phyloP scores from a whole-genome alignment of 768 basidiomycete genomes.

The Lactifluus pinguis region DNA sequence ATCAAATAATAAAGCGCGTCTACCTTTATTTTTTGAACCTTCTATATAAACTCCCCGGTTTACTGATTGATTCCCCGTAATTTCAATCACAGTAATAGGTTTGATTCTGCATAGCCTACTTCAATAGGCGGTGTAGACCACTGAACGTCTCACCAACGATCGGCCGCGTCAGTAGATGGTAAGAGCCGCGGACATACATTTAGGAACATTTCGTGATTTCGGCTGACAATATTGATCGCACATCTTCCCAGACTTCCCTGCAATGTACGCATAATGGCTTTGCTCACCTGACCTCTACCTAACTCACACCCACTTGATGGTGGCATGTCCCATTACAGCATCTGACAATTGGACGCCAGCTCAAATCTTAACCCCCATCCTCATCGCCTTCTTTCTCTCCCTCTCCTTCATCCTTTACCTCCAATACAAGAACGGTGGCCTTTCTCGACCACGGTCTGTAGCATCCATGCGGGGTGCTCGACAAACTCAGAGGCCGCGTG shows the following conservation, averaged over 20 bases:
- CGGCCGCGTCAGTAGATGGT: background rate
- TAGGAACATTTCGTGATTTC: constrained; percentile 4
- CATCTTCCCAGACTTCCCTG: background rate
- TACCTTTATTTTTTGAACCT: background rate
- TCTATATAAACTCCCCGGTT: background rate
- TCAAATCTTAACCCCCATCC: constrained; percentile 13
- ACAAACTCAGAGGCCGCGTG: background rate
- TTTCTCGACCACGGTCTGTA: background rate
- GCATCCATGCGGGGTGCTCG: constrained; percentile 4
- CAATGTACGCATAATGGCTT: constrained; percentile 5
- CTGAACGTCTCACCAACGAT: background rate
- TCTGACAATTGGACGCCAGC: background rate
- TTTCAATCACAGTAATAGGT: background rate
- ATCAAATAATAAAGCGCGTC: background rate
- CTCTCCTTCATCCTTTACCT: background rate
- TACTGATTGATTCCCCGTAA: background rate
- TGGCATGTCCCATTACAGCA: constrained; percentile 13
- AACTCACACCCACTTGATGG: constrained; percentile 4
- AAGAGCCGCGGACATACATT: constrained; percentile 2
- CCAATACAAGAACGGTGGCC: background rate
- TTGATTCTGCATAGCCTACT: background rate
- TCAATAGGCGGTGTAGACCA: background rate
- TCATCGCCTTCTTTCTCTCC: background rate
- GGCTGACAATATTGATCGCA: background rate
- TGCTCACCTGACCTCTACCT: background rate